Evolutionary conservation across 164 flowering plant genomes (phyloP).

Genomic region (Litsea cubeba): DNA sequence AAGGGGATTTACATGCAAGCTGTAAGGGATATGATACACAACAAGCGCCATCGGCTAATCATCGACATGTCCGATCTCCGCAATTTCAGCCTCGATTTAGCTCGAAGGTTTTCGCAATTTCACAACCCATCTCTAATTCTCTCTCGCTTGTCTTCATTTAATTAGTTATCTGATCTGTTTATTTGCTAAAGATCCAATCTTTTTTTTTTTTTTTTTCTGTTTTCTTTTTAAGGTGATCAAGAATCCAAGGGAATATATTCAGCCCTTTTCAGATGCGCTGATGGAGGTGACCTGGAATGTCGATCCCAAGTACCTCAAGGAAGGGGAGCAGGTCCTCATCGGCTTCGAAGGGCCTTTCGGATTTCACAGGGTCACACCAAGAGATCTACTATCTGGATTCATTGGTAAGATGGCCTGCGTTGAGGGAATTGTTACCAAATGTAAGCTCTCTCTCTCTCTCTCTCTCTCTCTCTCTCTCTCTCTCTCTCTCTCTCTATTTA

Average conservation of each 20-base stretch:
- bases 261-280: slow-evolving; percentile 77
- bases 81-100: slow-evolving; percentile 47
- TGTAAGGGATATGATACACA: slow-evolving; percentile 58
- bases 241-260: slow-evolving; percentile 78
- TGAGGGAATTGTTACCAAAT: slow-evolving; percentile 93
- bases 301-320: slow-evolving; percentile 76
- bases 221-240: slow-evolving; percentile 45
- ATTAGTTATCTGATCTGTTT: neutral
- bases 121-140: too few species aligned
- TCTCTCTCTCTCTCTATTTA: too few species aligned
- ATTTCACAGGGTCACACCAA: slow-evolving; percentile 82
- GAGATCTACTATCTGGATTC: slow-evolving; percentile 83
- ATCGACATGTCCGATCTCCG: slow-evolving; percentile 75
- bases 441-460: slow-evolving; percentile 28
- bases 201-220: too few species aligned
- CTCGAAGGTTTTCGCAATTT: slow-evolving; percentile 43
- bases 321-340: slow-evolving; percentile 80
- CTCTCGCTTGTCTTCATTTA: too few species aligned
- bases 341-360: slow-evolving; percentile 96
- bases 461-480: too few species aligned
- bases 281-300: slow-evolving; percentile 63
- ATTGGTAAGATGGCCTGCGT: slow-evolving; percentile 97
- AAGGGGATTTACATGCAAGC: slow-evolving; percentile 53
- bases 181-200: neutral
- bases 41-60: slow-evolving; percentile 58